Base-by-base conservation (phyloP, 306 rosid species). In the Mucuna pruriens region DNA sequence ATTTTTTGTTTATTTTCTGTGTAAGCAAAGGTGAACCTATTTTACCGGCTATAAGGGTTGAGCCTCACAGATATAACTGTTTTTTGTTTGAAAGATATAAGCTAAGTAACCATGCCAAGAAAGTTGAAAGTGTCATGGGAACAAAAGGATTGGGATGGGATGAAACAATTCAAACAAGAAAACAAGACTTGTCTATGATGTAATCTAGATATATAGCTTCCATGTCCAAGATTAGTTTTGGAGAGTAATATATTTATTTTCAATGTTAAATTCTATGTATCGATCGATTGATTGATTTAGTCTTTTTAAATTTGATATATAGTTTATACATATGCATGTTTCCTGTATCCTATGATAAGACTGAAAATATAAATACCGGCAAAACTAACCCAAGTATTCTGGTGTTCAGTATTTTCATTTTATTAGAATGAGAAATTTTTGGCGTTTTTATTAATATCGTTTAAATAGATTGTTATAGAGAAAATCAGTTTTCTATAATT, bases 71-170 rank as follows among this genome's bases (percentile, higher is more conserved):
- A 3, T 29, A 15, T 15, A 44, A 16, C 31, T 42, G 31, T 26
- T 31, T 45, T 61, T 61, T 58, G 39, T 65, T 61, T 46, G 79
- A 72, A 71, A 74, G 49, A 81, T 64, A 40, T 1, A 25, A 39
- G 84, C 70, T 48, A 81, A 74, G 84, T 64, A 64, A 40, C 2
- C 62, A 20, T 54, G 31, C 70, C 74, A 81, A 40, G 76, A 29
- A 66, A 54, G 72, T 79, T 69, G 34, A 69, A 79, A 65, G 17
- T 38, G 58, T 12, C 61, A 69, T 1, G 9, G 11, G 7, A 69
- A 40, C 29, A 44, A 52, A 62, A 17, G 1, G 17, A 17, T n/a
- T 16, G 9, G 4, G 12, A 49, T 16, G 74, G 16, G 13, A 36
- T n/a, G 6, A 44, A 1, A 1, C n/a, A 80, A 40, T 9, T 25